These are phyloP conservation scores for Kodamaea laetipori DNA, from an alignment of 805 yeast genomes.

Conservation along the genomic window DNA sequence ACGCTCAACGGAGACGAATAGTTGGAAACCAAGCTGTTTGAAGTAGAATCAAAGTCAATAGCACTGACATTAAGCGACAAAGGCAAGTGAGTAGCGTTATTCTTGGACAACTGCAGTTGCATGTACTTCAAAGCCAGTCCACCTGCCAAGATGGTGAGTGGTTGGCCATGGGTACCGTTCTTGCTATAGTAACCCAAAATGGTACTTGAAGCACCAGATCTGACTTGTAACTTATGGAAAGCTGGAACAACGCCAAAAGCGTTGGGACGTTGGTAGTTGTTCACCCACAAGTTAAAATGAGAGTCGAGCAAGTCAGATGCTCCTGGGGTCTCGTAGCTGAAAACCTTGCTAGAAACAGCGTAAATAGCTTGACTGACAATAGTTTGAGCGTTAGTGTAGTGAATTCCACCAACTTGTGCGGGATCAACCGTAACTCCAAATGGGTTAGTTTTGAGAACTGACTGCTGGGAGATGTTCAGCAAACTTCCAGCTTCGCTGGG, in stretches of 20 bases:
- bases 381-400: constrained; percentile 56
- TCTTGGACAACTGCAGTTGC: constrained; percentile 54
- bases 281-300: constrained; percentile 62
- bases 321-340: constrained; percentile 70
- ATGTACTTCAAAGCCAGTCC: constrained; percentile 69
- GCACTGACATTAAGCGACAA: constrained; percentile 76
- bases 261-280: constrained; percentile 50
- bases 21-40: constrained; percentile 60
- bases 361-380: constrained; percentile 58
- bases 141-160: constrained; percentile 56
- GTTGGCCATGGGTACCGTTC: constrained; percentile 37
- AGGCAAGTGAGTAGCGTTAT: constrained; percentile 43
- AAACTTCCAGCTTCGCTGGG: constrained; percentile 4
- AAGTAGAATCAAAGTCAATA: constrained; percentile 58
- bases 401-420: constrained; percentile 46
- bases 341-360: constrained; percentile 53
- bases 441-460: constrained; percentile 36
- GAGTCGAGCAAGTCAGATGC: constrained; percentile 61
- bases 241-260: constrained; percentile 60
- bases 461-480: neutral
- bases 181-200: constrained; percentile 66
- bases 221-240: constrained; percentile 63
- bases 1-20: constrained; percentile 60
- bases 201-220: constrained; percentile 82
- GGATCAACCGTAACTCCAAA: constrained; percentile 67